phyloP scores from a whole-genome alignment of 2,329 filamentous ascomycete species.

The Ceratocystis harringtonii region DNA sequence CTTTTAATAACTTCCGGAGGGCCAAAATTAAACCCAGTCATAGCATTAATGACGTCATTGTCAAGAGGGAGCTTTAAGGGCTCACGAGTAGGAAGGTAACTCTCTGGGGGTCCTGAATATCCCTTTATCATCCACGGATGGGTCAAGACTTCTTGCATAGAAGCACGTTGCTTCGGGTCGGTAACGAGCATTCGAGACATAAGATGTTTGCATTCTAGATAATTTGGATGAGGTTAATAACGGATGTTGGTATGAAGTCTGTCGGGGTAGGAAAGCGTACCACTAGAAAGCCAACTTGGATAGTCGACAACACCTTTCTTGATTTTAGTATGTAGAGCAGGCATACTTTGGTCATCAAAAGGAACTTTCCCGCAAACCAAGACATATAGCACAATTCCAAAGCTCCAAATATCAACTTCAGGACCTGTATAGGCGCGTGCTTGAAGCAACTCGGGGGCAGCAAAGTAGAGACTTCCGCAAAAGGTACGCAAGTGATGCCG shows the following conservation, averaged over 20 bases:
- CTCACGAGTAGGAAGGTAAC: constrained; percentile 69
- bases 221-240: constrained; percentile 4
- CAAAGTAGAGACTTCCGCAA: constrained; percentile 94
- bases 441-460: constrained; percentile 84
- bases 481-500: constrained; percentile 82
- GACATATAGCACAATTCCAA: constrained; percentile 94
- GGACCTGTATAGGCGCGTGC: constrained; percentile 89
- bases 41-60: constrained; percentile 67
- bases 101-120: constrained; percentile 73
- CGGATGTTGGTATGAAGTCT: too few species aligned
- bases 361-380: constrained; percentile 95
- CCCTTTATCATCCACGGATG: constrained; percentile 96
- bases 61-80: constrained; percentile 77
- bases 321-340: constrained; percentile 93
- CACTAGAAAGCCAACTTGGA: constrained; percentile 77
- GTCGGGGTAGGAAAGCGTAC: constrained; percentile 38
- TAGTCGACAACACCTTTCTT: constrained; percentile 96
- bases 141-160: constrained; percentile 77
- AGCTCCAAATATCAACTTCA: constrained; percentile 97
- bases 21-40: constrained; percentile 98
- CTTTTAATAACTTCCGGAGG: constrained; percentile 65
- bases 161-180: constrained; percentile 74
- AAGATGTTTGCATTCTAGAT: constrained; percentile 74
- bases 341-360: constrained; percentile 99
- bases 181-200: constrained; percentile 94